A percentile compares a stretch with the other conserved stretches of the same genome.
Evolutionary conservation across 306 rosid species (phyloP).

Genomic region (Astragalus membranaceus): DNA sequence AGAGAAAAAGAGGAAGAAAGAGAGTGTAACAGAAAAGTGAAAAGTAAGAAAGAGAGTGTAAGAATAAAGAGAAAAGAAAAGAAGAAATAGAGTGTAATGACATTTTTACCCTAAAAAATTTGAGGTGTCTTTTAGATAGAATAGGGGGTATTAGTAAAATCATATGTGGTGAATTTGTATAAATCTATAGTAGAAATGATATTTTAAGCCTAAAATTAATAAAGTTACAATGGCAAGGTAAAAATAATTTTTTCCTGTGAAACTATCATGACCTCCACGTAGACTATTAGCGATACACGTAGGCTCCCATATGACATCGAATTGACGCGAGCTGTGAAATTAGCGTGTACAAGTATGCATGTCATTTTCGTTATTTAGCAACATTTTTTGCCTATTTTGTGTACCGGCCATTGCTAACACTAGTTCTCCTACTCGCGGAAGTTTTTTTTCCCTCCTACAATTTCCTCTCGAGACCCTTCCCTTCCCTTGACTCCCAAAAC

Average conservation of each 20-base stretch:
- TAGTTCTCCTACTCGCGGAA: neutral
- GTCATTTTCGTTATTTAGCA: constrained; percentile 27
- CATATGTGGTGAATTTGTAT: too few relatives aligned
- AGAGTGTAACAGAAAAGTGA: too few relatives aligned
- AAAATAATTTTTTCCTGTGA: neutral
- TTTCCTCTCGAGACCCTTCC: constrained; percentile 8
- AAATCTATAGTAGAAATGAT: too few relatives aligned
- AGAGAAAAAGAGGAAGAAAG: too few relatives aligned
- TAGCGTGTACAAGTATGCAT: constrained; percentile 13
- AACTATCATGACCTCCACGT: constrained; percentile 16
- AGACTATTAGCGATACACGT: constrained; percentile 1
- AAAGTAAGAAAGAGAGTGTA: too few relatives aligned
- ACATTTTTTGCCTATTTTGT: neutral
- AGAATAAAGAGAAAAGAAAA: too few relatives aligned
- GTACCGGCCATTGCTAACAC: constrained; percentile 4
- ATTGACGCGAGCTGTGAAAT: constrained; percentile 15
- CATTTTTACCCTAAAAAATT: too few relatives aligned
- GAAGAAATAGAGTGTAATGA: too few relatives aligned
- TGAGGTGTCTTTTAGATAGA: too few relatives aligned
- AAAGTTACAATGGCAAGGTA: too few relatives aligned
- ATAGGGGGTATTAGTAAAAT: too few relatives aligned
- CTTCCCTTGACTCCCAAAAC: constrained; percentile 14
- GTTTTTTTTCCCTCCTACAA: constrained; percentile 50
- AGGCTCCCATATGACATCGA: neutral
- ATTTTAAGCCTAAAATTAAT: too few relatives aligned